Conservation (phyloP, 768 basidiomycete genomes). For the Mycena kentingensis region DNA sequence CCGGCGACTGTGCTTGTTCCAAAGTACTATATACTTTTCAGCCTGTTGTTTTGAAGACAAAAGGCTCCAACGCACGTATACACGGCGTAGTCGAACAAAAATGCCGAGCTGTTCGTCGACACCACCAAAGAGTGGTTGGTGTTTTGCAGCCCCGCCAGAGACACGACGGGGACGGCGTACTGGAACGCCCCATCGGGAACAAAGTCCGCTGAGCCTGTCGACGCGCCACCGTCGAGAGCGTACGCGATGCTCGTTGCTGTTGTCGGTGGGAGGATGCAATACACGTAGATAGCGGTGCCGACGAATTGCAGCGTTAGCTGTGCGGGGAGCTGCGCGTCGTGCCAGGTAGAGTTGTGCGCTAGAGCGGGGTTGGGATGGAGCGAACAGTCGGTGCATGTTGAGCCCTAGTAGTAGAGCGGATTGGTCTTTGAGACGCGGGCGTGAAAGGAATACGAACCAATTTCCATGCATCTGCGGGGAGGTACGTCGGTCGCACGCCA, state of each 20-base stretch:
- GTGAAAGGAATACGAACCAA: background rate
- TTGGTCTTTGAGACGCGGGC: background rate
- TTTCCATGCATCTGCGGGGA: constrained; percentile 6
- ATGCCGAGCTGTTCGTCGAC: constrained; percentile 12
- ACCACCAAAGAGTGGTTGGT: constrained; percentile 5
- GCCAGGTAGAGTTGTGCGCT: constrained; percentile 19
- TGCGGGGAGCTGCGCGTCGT: constrained; percentile 14
- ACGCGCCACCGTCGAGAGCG: constrained; percentile 2
- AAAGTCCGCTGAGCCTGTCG: background rate
- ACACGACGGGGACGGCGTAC: constrained; percentile 16
- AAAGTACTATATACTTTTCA: no score
- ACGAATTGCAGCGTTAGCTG: constrained; percentile 5
- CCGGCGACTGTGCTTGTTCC: background rate
- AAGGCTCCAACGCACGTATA: constrained; percentile 22
- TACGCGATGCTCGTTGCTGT: background rate
- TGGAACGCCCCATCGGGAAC: background rate
- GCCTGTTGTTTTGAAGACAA: no score
- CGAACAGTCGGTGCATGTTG: constrained; percentile 5
- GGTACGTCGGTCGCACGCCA: constrained; percentile 12
- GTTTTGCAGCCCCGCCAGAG: constrained; percentile 10
- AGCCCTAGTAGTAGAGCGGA: background rate
- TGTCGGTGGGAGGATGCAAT: constrained; percentile 16
- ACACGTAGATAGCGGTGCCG: constrained; percentile 18
- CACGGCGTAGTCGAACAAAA: constrained; percentile 20
- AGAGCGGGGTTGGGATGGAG: constrained; percentile 8